Evolutionary conservation across 345 rosid species (phyloP), one percentile per base, ranked within the genome.

Genomic region (Raphanus raphanistrum): DNA sequence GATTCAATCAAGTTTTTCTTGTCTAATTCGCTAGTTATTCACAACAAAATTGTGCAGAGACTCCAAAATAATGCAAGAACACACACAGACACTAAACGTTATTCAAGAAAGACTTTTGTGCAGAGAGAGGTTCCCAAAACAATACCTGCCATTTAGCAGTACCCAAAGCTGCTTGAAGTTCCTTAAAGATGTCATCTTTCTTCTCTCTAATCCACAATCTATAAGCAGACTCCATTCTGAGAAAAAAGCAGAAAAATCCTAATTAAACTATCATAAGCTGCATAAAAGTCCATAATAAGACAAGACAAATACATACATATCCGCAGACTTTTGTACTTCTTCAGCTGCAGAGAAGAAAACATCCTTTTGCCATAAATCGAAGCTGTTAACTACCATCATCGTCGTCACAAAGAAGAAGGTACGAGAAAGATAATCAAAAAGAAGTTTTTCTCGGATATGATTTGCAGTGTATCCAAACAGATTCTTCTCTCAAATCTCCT

Each of bases 61-160:
- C 13, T 45, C 57, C 57, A 50, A 50, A 50, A 50, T 50, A 50
- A 16, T 45, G 13, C 54, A 59, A 59, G 33, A 58, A 58, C 63
- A 59, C 32, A 11, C 16, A 55, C 61, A 21, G 32, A 4, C 17
- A 60, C 16, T 28, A 28, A 28, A 28, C 9, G 57, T 66, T 63
- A 36, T 66, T 66, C 66, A 76, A 65, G 32, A 55, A 63, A 71
- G 13, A 73, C 31, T 64, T 63, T 55, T 35, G 48, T 26, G 57
- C n/a, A 66, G 58, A 26, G n/a, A 66, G 17, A 50, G 55, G 55
- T 50, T 1, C 50, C 8, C 15, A 59, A 8, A 41, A 21, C 27
- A 31, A 33, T 67, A 92, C 98, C 97, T 93, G 97, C 98, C 98
- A 93, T 76, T 93, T 93, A 57, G 97, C 89, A 12, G 98, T 90